Evolutionary conservation across 179 eudicot species (phyloP), one percentile per base, ranked within the genome.

Genomic region (Vitellaria paradoxa): DNA sequence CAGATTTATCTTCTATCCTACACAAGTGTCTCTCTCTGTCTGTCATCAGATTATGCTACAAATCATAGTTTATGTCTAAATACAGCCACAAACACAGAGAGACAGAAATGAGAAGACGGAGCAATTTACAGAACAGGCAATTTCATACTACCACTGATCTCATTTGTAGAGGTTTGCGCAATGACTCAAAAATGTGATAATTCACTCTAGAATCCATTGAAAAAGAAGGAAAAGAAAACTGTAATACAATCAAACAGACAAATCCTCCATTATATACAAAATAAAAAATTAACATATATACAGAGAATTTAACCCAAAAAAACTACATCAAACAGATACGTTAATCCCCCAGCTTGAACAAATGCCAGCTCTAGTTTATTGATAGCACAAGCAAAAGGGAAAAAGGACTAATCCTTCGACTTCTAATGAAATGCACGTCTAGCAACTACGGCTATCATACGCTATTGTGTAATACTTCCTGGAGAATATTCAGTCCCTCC

Each of bases 401-500:
- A 60, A 60, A 9, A 23, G 64, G 64, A 60, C 64, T 60, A 60
- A 20, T 60, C 64, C 64, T 60, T n/a, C 64, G 3, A 60, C n/a
- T 60, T 21, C 23, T 60, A 60, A 6, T 60, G 9, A 20, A 30
- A 30, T 30, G 37, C 37, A 1, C 37, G 37, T n/a, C 64, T 6
- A 8, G 64, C 64, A 20, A n/a, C 37, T 20, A n/a, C 9, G 37
- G 20, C 21, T 21, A 60, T 60, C 7, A 10, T 7, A 7, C 9
- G n/a, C 24, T 20, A 26, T 63, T 10, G 11, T 63, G 3, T 12
- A 63, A 24, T 23, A 13, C 67, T 14, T 26, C 42, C 67, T 63
- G 37, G 40, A 82, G 82, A 79, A 83, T 64, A 81, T 83, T 83
- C 30, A 87, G 79, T 57, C 86, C 90, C 62, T 85, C 88, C 0